A percentile compares a stretch with the other conserved stretches of the same genome.
Evolutionary conservation across 208 protist species (phyloP).

Genomic region (Blechomonas ayalai): DNA sequence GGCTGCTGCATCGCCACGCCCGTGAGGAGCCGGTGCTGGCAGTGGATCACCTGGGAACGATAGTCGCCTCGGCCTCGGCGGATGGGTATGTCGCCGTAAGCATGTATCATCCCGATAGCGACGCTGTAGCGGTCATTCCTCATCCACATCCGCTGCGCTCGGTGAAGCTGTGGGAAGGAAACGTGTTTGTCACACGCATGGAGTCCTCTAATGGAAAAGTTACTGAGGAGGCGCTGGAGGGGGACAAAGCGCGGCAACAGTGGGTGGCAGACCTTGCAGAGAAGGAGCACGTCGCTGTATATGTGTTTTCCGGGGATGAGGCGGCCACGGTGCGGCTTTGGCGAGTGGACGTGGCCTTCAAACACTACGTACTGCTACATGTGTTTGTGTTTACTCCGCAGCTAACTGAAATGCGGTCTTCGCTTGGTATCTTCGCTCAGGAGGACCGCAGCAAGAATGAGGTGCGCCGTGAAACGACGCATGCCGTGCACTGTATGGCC

Average conservation of each 20-base stretch:
- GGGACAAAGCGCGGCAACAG: slow-evolving; percentile 2
- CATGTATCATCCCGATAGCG: slow-evolving; percentile 44
- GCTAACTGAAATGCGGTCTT: slow-evolving; percentile 18
- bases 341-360: slow-evolving; percentile 46
- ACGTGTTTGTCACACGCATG: slow-evolving; percentile 13
- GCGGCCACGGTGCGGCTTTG: slow-evolving; percentile 56
- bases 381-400: slow-evolving; percentile 43
- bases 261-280: slow-evolving; percentile 9
- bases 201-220: too few species aligned
- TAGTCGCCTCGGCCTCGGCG: slow-evolving; percentile 36
- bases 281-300: slow-evolving; percentile 44
- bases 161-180: slow-evolving; percentile 69
- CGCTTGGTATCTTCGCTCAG: slow-evolving; percentile 26
- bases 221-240: neutral
- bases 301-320: slow-evolving; percentile 63
- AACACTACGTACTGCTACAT: slow-evolving; percentile 29
- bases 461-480: slow-evolving; percentile 15
- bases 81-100: slow-evolving; percentile 49
- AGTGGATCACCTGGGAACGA: slow-evolving; percentile 32
- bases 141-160: slow-evolving; percentile 34
- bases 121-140: slow-evolving; percentile 23
- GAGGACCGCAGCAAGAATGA: slow-evolving; percentile 20
- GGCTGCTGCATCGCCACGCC: slow-evolving; percentile 54
- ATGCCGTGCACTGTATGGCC: slow-evolving; percentile 43
- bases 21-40: slow-evolving; percentile 38